Evolutionary conservation across 2,329 filamentous ascomycete species (phyloP).

Genomic region (Cladosporium sphaerospermum): DNA sequence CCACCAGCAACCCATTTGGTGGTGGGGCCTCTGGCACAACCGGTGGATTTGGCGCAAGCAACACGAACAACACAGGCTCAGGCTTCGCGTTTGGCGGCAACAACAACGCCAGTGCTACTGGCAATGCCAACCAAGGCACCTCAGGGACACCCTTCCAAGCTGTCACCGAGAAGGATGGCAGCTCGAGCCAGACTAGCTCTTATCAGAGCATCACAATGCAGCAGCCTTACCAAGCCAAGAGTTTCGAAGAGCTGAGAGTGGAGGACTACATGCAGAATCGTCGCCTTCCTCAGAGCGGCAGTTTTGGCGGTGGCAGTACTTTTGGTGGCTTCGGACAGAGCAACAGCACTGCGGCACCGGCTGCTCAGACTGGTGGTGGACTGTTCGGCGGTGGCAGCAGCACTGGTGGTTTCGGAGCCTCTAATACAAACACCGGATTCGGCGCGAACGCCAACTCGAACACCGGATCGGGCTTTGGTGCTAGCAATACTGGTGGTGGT

Average conservation of each 20-base stretch:
- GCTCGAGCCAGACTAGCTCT: slow-evolving; percentile 52
- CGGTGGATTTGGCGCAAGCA: slow-evolving; percentile 38
- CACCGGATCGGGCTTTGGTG: slow-evolving; percentile 20
- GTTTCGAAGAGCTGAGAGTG: slow-evolving; percentile 61
- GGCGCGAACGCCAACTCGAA: slow-evolving; percentile 23
- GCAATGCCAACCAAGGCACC: slow-evolving; percentile 57
- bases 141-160: slow-evolving; percentile 59
- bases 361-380: slow-evolving; percentile 16
- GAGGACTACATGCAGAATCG: slow-evolving; percentile 86
- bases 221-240: slow-evolving; percentile 80
- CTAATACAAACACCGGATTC: slow-evolving; percentile 25
- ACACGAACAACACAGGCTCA: slow-evolving; percentile 31
- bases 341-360: slow-evolving; percentile 31
- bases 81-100: slow-evolving; percentile 31
- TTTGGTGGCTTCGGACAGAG: slow-evolving; percentile 46
- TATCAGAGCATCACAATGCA: slow-evolving; percentile 78
- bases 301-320: slow-evolving; percentile 60
- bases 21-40: slow-evolving; percentile 33
- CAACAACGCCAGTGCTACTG: slow-evolving; percentile 45
- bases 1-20: slow-evolving; percentile 23
- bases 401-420: slow-evolving; percentile 29
- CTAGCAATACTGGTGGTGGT: slow-evolving; percentile 21
- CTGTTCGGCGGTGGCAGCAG: slow-evolving; percentile 31
- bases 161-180: slow-evolving; percentile 66
- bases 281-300: slow-evolving; percentile 73